Evolutionary conservation across 2,329 filamentous ascomycete species (phyloP).

Genomic region (Alternaria incomplexa): DNA sequence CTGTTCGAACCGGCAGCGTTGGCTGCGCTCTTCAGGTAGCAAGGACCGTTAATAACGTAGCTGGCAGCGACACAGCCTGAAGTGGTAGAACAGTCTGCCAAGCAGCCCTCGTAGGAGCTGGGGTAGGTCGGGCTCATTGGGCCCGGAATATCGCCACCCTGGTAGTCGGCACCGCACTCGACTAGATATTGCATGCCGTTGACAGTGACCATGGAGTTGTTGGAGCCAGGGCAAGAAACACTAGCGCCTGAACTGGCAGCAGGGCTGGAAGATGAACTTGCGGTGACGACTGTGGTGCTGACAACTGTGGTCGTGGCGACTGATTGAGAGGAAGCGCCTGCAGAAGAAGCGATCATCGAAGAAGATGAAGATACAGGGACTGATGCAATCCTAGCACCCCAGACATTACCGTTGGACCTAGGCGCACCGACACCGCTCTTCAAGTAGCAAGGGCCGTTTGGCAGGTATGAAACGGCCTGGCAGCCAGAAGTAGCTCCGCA

Average conservation of each 20-base stretch:
- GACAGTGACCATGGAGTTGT: slow-evolving; percentile 1
- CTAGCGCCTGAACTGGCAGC: background rate
- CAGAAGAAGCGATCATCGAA: background rate
- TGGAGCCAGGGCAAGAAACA: slow-evolving; percentile 13
- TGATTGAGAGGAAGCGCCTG: background rate
- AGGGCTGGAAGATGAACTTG: background rate
- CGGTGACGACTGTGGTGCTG: background rate
- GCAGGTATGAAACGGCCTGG: slow-evolving; percentile 13
- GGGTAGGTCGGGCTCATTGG: slow-evolving; percentile 12
- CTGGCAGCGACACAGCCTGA: slow-evolving; percentile 26
- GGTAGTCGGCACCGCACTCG: slow-evolving; percentile 15
- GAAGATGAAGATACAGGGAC: background rate
- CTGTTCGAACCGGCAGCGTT: slow-evolving; percentile 1
- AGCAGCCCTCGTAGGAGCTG: slow-evolving; percentile 21
- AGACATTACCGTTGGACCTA: slow-evolving; percentile 6
- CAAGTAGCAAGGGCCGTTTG: slow-evolving; percentile 18
- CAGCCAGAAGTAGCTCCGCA: slow-evolving; percentile 8
- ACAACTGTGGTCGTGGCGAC: background rate
- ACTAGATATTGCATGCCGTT: slow-evolving; percentile 7
- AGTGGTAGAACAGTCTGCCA: slow-evolving; percentile 21
- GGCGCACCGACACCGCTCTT: slow-evolving; percentile 14
- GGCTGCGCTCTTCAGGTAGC: slow-evolving; percentile 24
- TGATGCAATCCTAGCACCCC: slow-evolving; percentile 12
- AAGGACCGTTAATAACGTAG: slow-evolving; percentile 20
- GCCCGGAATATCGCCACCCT: slow-evolving; percentile 2